A percentile compares a stretch with the other conserved stretches of the same genome.
Evolutionary conservation across 148 eudicot genomes (phyloP).

Genomic region (Nepenthes gracilis): DNA sequence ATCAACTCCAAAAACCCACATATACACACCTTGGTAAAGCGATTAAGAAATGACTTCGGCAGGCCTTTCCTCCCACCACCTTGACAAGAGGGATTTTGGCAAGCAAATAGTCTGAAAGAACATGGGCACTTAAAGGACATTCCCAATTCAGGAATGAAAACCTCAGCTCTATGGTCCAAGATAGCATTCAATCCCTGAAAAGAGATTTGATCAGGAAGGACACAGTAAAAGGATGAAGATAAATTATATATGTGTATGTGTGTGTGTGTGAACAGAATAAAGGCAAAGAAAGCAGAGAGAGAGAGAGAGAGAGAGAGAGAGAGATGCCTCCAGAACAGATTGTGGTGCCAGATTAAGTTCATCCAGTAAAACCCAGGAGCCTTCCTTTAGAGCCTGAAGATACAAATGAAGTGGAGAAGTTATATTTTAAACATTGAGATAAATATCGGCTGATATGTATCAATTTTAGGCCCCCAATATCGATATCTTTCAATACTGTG

Average conservation of each 20-base stretch:
- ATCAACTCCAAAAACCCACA: neutral
- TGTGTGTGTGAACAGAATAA: neutral
- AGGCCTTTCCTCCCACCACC: slow-evolving; percentile 99
- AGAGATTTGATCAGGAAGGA: neutral
- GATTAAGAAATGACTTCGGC: slow-evolving; percentile 94
- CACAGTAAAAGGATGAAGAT: neutral
- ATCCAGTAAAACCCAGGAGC: slow-evolving; percentile 95
- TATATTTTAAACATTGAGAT: neutral
- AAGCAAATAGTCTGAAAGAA: slow-evolving; percentile 91
- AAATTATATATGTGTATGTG: neutral
- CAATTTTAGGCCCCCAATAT: no score
- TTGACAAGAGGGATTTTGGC: slow-evolving; percentile 88
- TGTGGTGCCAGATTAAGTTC: slow-evolving; percentile 98
- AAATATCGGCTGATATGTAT: no score
- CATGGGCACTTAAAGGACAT: slow-evolving; percentile 76
- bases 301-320: neutral
- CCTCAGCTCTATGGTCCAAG: slow-evolving; percentile 93
- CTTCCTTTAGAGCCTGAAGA: slow-evolving; percentile 75
- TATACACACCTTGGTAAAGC: slow-evolving; percentile 63
- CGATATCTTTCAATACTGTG: no score
- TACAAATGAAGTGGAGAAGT: slow-evolving; percentile 4
- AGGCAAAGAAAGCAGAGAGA: neutral
- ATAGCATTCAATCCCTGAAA: slow-evolving; percentile 88
- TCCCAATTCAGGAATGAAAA: slow-evolving; percentile 95
- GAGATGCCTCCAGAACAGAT: slow-evolving; percentile 81